Base-by-base conservation (phyloP, 1,284 basidiomycete species). In the Boletus mariae region DNA sequence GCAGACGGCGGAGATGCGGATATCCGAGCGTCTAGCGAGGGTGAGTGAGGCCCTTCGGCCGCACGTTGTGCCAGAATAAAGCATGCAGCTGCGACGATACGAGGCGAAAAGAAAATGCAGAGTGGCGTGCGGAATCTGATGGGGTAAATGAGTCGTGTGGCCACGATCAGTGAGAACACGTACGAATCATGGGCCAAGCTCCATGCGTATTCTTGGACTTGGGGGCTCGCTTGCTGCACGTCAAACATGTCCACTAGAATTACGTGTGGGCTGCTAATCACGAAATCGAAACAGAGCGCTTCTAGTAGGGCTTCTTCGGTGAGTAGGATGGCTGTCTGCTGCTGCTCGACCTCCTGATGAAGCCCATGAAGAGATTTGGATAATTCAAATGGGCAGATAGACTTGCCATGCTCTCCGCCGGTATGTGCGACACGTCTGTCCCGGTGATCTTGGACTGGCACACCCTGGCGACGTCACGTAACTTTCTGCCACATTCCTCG, bases 201-300 rank as follows among this genome's bases (percentile, higher is more conserved):
- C 89, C 90, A 92, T 15, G 88, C 83, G 65, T 82, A 84, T 62
- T 90, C 86, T 64, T 87, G 82, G 28, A 87, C 67, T 17, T 74
- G 64, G 23, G 63, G 52, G 34, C 75, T 75, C 47, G 76, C 73
- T 57, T 78, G 75, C 40, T 77, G 71, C 5, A 75, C 72, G 50
- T 83, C 79, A 63, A 85, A 87, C 20, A 86, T 73, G 61, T 84
- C 84, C 42, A 84, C 82, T 40, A 94, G 74, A 47, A 87, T 77
- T 25, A 83, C 80, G 64, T 94, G 93, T 20, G 93, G 91, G 60
- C 85, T 92, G 56, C 85, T 83, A 20, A 94, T 83, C 34, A 87
- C 81, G 65, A 95, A 88, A 70, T 97, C 94, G 66, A 97, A 97
- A 73, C 93, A 96, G 5, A 97, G 76, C 0, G 90, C 87, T 62